A percentile compares a stretch with the other conserved stretches of the same genome.
Conservation (phyloP, 345 rosid species). For the Populus deltoides region DNA sequence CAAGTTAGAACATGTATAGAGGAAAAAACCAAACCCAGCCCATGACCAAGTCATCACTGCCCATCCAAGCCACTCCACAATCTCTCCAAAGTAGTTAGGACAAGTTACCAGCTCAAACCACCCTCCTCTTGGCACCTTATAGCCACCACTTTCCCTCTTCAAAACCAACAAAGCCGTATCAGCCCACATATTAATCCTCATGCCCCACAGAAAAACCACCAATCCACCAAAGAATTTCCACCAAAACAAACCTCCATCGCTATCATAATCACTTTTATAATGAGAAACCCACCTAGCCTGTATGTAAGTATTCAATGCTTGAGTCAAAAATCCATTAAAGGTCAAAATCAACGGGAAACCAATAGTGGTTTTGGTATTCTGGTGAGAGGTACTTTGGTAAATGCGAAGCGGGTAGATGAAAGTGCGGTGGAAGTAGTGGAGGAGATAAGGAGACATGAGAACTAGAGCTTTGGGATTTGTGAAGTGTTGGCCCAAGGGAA, state of each 20-base stretch:
- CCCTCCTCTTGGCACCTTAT: conserved; percentile 75
- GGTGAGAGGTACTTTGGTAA: conserved; percentile 11
- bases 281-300: conserved; percentile 87
- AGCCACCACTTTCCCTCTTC: conserved; percentile 63
- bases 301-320: conserved; percentile 63
- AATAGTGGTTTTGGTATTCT: neutral
- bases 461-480: conserved; percentile 54
- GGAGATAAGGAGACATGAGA: conserved; percentile 58
- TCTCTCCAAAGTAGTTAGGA: conserved; percentile 83
- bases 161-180: conserved; percentile 65
- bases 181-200: conserved; percentile 67
- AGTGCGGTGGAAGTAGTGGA: conserved; percentile 83
- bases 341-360: conserved; percentile 60
- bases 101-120: conserved; percentile 82
- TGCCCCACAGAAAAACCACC: conserved; percentile 52
- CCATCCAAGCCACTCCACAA: conserved; percentile 96
- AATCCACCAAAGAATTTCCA: conserved; percentile 46
- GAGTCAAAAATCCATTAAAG: conserved; percentile 57
- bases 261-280: conserved; percentile 45
- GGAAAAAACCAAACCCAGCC: conserved; percentile 73
- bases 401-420: conserved; percentile 77
- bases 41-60: conserved; percentile 64
- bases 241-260: conserved; percentile 17
- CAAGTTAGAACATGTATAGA: conserved; percentile 71
- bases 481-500: conserved; percentile 60